Conservation (phyloP, 441 rosid species). For the Erodium chrysanthum region DNA sequence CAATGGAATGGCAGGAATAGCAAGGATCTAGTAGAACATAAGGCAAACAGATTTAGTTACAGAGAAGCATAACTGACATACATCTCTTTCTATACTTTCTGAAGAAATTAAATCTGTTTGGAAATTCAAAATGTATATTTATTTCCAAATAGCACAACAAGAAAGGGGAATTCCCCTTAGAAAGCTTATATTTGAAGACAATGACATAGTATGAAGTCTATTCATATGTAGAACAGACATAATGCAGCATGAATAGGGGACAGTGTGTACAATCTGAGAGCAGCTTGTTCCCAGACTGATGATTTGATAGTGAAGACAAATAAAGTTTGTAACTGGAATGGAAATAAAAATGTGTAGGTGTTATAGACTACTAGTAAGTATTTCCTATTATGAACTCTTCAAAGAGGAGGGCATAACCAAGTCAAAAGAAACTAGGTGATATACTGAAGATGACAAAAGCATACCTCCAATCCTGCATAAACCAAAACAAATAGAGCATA, state of each 20-base stretch:
- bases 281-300: neutral
- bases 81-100: neutral
- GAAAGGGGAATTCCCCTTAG: neutral
- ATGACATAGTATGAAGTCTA: neutral
- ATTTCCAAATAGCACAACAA: neutral
- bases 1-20: conserved; percentile 92
- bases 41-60: conserved; percentile 10
- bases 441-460: conserved; percentile 17
- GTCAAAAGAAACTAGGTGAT: conserved; percentile 7
- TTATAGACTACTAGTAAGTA: neutral
- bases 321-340: neutral
- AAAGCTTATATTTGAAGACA: neutral
- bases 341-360: neutral
- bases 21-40: conserved; percentile 51
- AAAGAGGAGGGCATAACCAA: conserved; percentile 5
- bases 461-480: conserved; percentile 88
- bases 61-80: neutral
- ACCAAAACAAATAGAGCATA: conserved; percentile 83
- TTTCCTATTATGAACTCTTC: neutral
- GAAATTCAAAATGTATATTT: too few relatives aligned
- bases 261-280: neutral
- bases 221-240: neutral
- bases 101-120: neutral
- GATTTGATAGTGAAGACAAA: neutral
- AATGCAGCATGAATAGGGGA: neutral